phyloP scores from a whole-genome alignment of 1,284 basidiomycete species.

The Porodaedalea pini region DNA sequence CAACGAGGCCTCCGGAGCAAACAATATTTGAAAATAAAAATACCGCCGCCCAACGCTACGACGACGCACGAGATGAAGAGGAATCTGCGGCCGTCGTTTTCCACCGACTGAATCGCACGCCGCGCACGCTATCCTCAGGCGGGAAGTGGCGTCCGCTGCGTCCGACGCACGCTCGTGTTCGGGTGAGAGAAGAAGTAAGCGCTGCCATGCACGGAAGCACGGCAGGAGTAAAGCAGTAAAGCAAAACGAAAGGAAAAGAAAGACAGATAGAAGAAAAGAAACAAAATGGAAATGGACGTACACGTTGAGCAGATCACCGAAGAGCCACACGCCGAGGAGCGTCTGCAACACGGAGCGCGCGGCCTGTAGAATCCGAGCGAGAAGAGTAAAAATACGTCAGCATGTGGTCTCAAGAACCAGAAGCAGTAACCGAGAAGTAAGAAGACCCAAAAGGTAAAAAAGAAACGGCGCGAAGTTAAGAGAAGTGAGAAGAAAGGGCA shows the following conservation, averaged over 20 bases:
- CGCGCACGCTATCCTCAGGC: too few species aligned
- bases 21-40: background rate
- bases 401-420: background rate
- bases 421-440: background rate
- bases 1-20: background rate
- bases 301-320: slow-evolving; percentile 63
- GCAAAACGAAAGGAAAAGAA: slow-evolving; percentile 21
- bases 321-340: slow-evolving; percentile 63
- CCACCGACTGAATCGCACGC: too few species aligned
- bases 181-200: background rate
- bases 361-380: slow-evolving; percentile 39
- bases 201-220: background rate
- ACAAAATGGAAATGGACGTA: slow-evolving; percentile 34
- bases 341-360: slow-evolving; percentile 73
- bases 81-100: too few species aligned
- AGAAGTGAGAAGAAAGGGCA: background rate
- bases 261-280: background rate
- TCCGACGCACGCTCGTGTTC: background rate
- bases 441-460: background rate
- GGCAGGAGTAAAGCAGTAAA: too few species aligned
- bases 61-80: background rate
- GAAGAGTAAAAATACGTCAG: slow-evolving; percentile 13
- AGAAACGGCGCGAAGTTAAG: background rate
- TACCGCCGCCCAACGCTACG: background rate
- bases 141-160: background rate